phyloP scores from a whole-genome alignment of 306 rosid genomes.

The Cotoneaster glaucophyllus region DNA sequence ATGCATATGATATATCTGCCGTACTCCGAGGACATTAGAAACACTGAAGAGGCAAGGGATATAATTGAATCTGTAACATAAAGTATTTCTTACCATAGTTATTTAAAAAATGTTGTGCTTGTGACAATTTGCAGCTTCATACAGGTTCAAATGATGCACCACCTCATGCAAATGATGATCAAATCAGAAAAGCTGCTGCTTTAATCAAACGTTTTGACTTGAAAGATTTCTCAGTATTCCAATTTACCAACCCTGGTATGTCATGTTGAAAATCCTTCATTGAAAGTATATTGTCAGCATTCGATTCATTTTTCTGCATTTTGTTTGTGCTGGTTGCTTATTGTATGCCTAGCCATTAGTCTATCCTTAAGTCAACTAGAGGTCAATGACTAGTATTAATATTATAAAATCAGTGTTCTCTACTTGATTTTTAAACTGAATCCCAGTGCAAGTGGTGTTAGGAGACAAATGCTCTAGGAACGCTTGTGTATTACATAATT shows the following conservation, averaged over 20 bases:
- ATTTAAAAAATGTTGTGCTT: constrained; percentile 3
- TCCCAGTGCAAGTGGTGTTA: not conserved
- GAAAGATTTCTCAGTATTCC: constrained; percentile 75
- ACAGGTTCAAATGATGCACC: constrained; percentile 34
- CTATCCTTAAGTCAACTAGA: not conserved
- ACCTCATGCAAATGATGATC: constrained; percentile 64
- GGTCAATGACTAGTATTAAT: not conserved
- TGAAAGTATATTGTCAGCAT: not conserved
- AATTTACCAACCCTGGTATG: constrained; percentile 80
- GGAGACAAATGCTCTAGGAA: not conserved
- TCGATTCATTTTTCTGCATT: not conserved
- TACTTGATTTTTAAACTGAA: not conserved
- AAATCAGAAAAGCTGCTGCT: constrained; percentile 60
- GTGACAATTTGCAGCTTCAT: constrained; percentile 46
- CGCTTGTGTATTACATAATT: no score
- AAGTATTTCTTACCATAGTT: constrained; percentile 3
- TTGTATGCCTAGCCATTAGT: not conserved
- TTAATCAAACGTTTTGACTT: constrained; percentile 74
- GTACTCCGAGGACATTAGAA: constrained; percentile 84
- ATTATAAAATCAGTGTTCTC: not conserved
- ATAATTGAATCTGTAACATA: not conserved
- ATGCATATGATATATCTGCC: constrained; percentile 94
- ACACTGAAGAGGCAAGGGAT: constrained; percentile 76
- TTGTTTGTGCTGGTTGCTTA: not conserved
- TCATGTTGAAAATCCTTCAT: not conserved